Base-by-base conservation (phyloP, 2,329 filamentous ascomycete species). In the Colletotrichum kahawae region DNA sequence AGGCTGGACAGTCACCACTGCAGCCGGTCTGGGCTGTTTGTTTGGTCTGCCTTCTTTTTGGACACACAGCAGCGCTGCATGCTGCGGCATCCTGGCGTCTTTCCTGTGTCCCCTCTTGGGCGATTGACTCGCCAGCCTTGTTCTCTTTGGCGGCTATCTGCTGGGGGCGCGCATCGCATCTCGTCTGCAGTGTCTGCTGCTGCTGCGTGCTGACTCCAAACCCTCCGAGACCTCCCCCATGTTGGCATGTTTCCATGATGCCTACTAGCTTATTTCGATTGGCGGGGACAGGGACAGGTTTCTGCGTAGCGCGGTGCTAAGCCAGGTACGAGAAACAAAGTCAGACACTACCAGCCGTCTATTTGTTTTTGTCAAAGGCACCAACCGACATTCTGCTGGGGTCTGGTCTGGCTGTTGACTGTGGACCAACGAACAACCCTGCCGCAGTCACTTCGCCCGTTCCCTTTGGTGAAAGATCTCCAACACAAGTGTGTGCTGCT, bases 301-400 rank as follows among this genome's bases (percentile, higher is more conserved):
- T 36, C 57, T 31, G 27, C 43, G 64, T 63, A 59, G 73, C 69
- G 69, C 69, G 36, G 63, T 63, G 73, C 73, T 64, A 27, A 54
- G 16, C 57, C 29, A 62, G 57, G 57, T 36, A 62, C 57, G 13
- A 38, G 59, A 64, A 64, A 68, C 63, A 72, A 34, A 56, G 69
- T 51, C 56, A 71, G 67, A 43, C 62, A 66, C 21, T 7, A 6
- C 31, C 62, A 71, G 36, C 60, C 68, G 36, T 34, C 31, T 43
- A 21, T 65, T 71, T 62, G 24, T 66, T 71, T 66, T 66, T 51
- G 70, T 62, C 21, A 31, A 16, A 71, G 34, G 67, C 43, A 43
- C 69, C 34, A 31, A 56, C 33, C 66, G 65, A 67, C 60, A 33
- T 48, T 33, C 66, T 34, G 12, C 59, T 21, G 48, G 59, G 31